Percentiles rank a stretch among this genome's conserved stretches.
Conservation (phyloP, 495 filamentous ascomycete species). For the Annulohypoxylon bovei region DNA sequence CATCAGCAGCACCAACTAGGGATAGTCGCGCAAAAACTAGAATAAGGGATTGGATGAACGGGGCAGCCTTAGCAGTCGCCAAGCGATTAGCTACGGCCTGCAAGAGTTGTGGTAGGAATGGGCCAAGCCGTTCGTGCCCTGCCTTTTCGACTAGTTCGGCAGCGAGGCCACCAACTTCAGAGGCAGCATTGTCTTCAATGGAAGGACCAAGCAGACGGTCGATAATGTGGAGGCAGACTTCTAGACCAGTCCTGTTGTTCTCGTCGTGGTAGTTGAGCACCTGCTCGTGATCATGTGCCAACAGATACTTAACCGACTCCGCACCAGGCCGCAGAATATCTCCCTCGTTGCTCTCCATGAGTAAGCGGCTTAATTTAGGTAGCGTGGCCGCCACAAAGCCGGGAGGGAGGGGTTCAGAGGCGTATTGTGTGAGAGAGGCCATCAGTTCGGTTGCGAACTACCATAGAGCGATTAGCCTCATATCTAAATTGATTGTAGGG, state of each 20-base stretch:
- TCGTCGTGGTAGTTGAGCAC: constrained; percentile 83
- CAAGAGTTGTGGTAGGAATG: constrained; percentile 88
- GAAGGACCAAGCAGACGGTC: constrained; percentile 86
- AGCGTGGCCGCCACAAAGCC: constrained; percentile 86
- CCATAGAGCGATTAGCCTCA: constrained; percentile 23
- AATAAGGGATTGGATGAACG: constrained; percentile 89
- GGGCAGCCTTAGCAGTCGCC: constrained; percentile 78
- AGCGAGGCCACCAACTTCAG: constrained; percentile 92
- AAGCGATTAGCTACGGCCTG: constrained; percentile 89
- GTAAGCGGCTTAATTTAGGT: constrained; percentile 83
- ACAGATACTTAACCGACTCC: constrained; percentile 83
- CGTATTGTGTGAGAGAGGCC: constrained; percentile 80
- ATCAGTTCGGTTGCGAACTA: constrained; percentile 86
- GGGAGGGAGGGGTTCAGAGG: constrained; percentile 80
- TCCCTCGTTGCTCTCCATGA: constrained; percentile 81
- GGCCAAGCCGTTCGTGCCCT: constrained; percentile 86
- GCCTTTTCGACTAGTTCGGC: constrained; percentile 96
- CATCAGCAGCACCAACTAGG: constrained; percentile 83
- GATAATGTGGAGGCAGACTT: constrained; percentile 89
- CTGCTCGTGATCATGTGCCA: constrained; percentile 87
- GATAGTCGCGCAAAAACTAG: constrained; percentile 93
- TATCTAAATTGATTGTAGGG: background rate
- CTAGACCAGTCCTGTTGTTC: constrained; percentile 81
- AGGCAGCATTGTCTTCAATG: constrained; percentile 90
- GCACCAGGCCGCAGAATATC: constrained; percentile 90